phyloP scores from a whole-genome alignment of 352 stramenopile genomes.

The Phytophthora citricola region DNA sequence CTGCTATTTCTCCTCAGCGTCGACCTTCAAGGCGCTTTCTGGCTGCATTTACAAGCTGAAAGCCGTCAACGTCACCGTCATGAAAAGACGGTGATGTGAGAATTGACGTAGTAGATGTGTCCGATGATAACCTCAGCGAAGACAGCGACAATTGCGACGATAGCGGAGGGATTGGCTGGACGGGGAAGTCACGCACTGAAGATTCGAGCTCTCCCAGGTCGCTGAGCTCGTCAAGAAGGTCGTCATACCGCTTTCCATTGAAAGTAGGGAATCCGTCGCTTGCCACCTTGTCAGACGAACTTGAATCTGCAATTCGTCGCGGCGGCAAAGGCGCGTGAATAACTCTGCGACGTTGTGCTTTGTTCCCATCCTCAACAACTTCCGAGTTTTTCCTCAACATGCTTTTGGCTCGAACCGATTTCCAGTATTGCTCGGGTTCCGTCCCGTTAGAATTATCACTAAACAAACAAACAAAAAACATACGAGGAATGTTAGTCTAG shows the following conservation, averaged over 20 bases:
- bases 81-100: constrained; percentile 36
- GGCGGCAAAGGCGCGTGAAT: constrained; percentile 40
- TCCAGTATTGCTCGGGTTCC: constrained; percentile 58
- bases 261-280: constrained; percentile 42
- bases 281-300: not conserved
- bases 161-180: constrained; percentile 9
- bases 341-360: constrained; percentile 40
- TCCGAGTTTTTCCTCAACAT: constrained; percentile 56
- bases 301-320: not conserved
- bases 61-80: constrained; percentile 30
- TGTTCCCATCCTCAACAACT: constrained; percentile 36
- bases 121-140: constrained; percentile 13
- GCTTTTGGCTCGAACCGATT: constrained; percentile 46
- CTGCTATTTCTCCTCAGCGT: constrained; percentile 15
- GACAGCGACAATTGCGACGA: constrained; percentile 12
- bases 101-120: constrained; percentile 14
- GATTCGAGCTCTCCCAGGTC: constrained; percentile 17
- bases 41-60: constrained; percentile 47
- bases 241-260: constrained; percentile 40
- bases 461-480: constrained; percentile 6
- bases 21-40: constrained; percentile 43
- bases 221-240: constrained; percentile 32
- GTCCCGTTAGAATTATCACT: constrained; percentile 18
- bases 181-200: constrained; percentile 11
- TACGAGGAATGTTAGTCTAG: too few relatives aligned